phyloP scores from a whole-genome alignment of 176 grass and related monocot species.

The Rhynchospora breviuscula region DNA sequence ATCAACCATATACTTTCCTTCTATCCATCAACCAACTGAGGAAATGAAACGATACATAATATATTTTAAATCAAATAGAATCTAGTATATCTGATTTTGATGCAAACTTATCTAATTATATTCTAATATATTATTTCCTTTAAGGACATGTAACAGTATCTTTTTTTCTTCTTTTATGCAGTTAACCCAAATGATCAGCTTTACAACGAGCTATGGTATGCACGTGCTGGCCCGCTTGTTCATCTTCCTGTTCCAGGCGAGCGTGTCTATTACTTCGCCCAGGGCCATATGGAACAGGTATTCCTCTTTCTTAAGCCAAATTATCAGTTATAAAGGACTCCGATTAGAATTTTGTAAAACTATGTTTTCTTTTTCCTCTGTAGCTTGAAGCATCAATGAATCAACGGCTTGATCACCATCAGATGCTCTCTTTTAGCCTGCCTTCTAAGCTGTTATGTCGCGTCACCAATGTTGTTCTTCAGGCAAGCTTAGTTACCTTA shows the following conservation, averaged over 20 bases:
- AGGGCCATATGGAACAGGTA: conserved; percentile 99
- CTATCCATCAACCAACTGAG: too few relatives aligned
- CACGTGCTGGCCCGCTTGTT: conserved; percentile 80
- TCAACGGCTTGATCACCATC: conserved; percentile 68
- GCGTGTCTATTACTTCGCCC: conserved; percentile 87
- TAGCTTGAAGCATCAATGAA: conserved; percentile 89
- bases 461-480: conserved; percentile 73
- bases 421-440: conserved; percentile 64
- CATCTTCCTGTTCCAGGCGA: conserved; percentile 59
- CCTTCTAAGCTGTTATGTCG: conserved; percentile 79
- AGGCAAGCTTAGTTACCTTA: conserved; percentile 30
- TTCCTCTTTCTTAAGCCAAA: conserved; percentile 8
- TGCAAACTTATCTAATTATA: too few relatives aligned
- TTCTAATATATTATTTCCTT: too few relatives aligned
- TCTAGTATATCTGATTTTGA: too few relatives aligned
- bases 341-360: not conserved
- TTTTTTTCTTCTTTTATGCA: conserved; percentile 8
- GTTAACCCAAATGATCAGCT: conserved; percentile 28
- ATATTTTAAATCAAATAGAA: too few relatives aligned
- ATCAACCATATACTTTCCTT: too few relatives aligned
- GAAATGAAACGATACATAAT: too few relatives aligned
- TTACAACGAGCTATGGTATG: conserved; percentile 79
- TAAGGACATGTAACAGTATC: too few relatives aligned
- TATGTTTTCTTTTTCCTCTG: conserved; percentile 14
- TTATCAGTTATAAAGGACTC: conserved; percentile 1